phyloP scores from a whole-genome alignment of 2,329 filamentous ascomycete species.

The Xylariaceae sp. region DNA sequence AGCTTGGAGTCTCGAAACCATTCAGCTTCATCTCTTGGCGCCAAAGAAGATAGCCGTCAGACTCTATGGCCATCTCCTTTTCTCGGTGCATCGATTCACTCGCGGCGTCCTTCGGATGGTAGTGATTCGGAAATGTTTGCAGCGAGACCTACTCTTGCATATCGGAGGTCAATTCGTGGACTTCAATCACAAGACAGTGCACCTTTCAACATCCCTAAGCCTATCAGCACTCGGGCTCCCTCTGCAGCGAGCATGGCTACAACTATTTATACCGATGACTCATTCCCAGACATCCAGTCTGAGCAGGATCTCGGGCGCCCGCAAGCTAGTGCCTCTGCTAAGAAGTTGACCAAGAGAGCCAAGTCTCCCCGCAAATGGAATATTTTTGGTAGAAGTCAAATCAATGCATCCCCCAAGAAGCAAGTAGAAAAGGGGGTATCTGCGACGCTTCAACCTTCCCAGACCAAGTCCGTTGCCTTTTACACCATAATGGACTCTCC shows the following conservation, averaged over 20 bases:
- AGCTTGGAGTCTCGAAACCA: slow-evolving; percentile 51
- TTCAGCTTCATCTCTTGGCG: slow-evolving; percentile 50
- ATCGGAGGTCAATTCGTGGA: slow-evolving; percentile 61
- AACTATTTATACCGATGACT: slow-evolving; percentile 63
- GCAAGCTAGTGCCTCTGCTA: slow-evolving; percentile 45
- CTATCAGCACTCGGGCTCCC: slow-evolving; percentile 57
- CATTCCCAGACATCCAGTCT: slow-evolving; percentile 49
- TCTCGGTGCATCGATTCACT: slow-evolving; percentile 45
- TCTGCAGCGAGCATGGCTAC: slow-evolving; percentile 64
- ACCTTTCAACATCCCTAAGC: slow-evolving; percentile 57
- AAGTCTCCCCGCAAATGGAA: slow-evolving; percentile 68
- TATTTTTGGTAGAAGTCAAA: slow-evolving; percentile 63
- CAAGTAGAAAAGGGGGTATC: slow-evolving; percentile 48
- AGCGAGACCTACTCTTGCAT: slow-evolving; percentile 59
- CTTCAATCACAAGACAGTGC: slow-evolving; percentile 51
- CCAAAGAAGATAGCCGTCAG: slow-evolving; percentile 48
- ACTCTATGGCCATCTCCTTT: slow-evolving; percentile 62
- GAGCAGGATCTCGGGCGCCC: slow-evolving; percentile 43
- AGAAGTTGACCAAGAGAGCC: slow-evolving; percentile 61
- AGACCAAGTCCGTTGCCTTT: slow-evolving; percentile 61
- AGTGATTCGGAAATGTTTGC: slow-evolving; percentile 58
- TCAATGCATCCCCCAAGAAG: slow-evolving; percentile 47
- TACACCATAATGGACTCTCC: slow-evolving; percentile 68
- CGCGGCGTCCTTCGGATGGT: slow-evolving; percentile 59
- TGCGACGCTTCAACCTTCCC: slow-evolving; percentile 55